These are phyloP conservation scores for Rhizopogon vulgaris DNA, from an alignment of 768 basidiomycete genomes.

Conservation along the genomic window DNA sequence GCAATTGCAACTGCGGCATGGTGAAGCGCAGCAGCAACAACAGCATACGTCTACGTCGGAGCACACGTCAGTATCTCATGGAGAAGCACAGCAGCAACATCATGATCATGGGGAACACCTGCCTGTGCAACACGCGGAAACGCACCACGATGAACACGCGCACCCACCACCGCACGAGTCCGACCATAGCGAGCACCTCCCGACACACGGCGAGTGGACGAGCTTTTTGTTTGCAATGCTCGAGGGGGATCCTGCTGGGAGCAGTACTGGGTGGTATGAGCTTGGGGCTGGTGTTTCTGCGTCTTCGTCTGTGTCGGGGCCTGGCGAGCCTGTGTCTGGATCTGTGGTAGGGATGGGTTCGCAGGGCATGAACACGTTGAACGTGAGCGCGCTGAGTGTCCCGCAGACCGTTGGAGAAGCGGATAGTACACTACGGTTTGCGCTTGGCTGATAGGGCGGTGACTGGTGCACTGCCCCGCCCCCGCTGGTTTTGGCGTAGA, in stretches of 20 bases:
- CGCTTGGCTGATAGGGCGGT: constrained; percentile 11
- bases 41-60: too few relatives aligned
- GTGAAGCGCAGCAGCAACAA: too few relatives aligned
- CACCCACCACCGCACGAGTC: not conserved
- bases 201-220: constrained; percentile 21
- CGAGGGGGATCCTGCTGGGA: constrained; percentile 21
- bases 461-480: too few relatives aligned
- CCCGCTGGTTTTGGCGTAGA: too few relatives aligned
- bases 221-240: constrained; percentile 29
- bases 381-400: not conserved
- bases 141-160: constrained; percentile 2
- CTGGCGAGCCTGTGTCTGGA: not conserved
- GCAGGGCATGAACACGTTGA: constrained; percentile 10
- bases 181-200: constrained; percentile 3
- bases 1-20: too few relatives aligned
- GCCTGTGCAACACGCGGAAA: not conserved
- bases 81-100: too few relatives aligned
- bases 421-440: constrained; percentile 25
- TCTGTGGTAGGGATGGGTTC: not conserved
- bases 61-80: too few relatives aligned
- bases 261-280: constrained; percentile 21
- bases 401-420: constrained; percentile 17
- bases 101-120: too few relatives aligned
- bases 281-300: constrained; percentile 18
- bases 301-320: constrained; percentile 4